Conservation (phyloP, 371 early-diverging fungal genomes). For the Conidiobolus incongruus region DNA sequence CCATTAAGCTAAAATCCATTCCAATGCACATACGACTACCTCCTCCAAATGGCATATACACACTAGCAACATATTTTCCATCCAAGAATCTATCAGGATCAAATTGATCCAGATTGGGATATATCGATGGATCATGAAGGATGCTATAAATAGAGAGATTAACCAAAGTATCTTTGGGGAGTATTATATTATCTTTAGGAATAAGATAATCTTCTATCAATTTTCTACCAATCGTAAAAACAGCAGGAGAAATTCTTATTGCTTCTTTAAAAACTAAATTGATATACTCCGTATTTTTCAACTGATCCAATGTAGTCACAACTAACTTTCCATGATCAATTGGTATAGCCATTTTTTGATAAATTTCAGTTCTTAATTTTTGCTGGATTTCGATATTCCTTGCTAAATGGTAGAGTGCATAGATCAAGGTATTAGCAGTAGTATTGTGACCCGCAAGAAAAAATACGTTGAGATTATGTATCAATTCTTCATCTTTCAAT, state of each 20-base stretch:
- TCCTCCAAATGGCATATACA: slow-evolving; percentile 1
- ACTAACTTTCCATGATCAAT: too few species aligned
- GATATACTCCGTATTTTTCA: not conserved
- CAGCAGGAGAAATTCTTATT: not conserved
- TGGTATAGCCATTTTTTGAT: not conserved
- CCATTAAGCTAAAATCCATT: slow-evolving; percentile 24
- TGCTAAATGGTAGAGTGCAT: slow-evolving; percentile 7
- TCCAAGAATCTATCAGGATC: slow-evolving; percentile 23
- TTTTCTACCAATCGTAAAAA: not conserved
- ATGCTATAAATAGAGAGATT: not conserved
- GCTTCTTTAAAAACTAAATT: not conserved
- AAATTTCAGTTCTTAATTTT: slow-evolving; percentile 3
- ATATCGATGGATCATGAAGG: not conserved
- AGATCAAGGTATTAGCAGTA: slow-evolving; percentile 10
- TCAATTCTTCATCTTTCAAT: not conserved
- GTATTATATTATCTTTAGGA: not conserved
- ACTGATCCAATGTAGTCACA: too few species aligned
- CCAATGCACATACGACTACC: slow-evolving; percentile 21
- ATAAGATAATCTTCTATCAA: not conserved
- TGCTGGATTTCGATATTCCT: not conserved
- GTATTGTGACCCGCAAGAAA: slow-evolving; percentile 7
- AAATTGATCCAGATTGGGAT: too few species aligned
- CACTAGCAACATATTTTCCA: not conserved
- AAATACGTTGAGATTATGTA: not conserved
- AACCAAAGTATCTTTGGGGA: not conserved